Evolutionary conservation across 2,329 filamentous ascomycete genomes (phyloP), one percentile per base, ranked within the genome.

Genomic region (Cryphonectria nitschkei): DNA sequence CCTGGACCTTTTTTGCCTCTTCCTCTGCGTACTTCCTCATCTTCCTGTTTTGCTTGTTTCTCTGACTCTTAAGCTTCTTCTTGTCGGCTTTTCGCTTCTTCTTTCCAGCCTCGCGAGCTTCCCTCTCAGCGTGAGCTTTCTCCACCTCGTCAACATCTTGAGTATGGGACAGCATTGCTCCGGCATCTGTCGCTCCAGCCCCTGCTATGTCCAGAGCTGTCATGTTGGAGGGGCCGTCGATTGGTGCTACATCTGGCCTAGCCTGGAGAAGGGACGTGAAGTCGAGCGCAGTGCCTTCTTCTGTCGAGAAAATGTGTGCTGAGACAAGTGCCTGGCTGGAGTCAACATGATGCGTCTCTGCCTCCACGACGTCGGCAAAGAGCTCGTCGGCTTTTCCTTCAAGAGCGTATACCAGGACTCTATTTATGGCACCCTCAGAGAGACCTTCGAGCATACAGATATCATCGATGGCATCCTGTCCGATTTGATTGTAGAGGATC

Each of bases 321-420:
- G 26, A 14, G 54, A 32, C 14, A 32, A 32, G 26, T 26, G 14
- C 2, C 13, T 19, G 13, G 16, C 7, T 4, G n/a, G 39, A 29
- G 22, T 26, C 11, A 64, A n/a, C 39, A 26, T 14, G 37, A n/a
- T 26, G 37, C 0, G 11, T 43, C n/a, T 39, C 61, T 43, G 61
- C 26, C 39, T 64, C 61, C 61, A 46, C 39, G n/a, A 64, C 37
- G n/a, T 64, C 61, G 39, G 61, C 39, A 26, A 64, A 64, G 37
- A 64, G 39, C 22, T 39, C n/a, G 7, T 46, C n/a, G 6, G n/a
- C 61, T 6, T 46, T 46, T 46, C 22, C n/a, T 8, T 37, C 39
- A 7, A 46, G 8, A 14, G 39, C 39, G 13, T 64, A 46, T 19
- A 9, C 19, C 37, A 64, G 61, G n/a, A 64, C 39, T 26, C 11